Conservation (phyloP, 371 early-diverging fungal species). For the Mucor mucedo region DNA sequence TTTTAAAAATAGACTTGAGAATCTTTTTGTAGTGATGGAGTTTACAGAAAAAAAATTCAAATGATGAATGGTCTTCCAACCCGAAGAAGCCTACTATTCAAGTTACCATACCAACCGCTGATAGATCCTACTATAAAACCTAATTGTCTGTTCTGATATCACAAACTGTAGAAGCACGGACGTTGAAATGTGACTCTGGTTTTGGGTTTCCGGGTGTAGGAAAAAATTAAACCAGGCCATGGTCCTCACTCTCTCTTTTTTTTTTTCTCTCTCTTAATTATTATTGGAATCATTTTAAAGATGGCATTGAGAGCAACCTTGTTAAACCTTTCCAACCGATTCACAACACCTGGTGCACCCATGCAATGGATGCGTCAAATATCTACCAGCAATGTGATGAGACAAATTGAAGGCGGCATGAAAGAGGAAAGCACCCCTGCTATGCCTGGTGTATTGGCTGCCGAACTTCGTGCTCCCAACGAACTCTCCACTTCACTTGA, state of each 20-base stretch:
- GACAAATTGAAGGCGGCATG: conserved; percentile 13
- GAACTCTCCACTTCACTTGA: conserved; percentile 41
- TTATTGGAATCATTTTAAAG: background rate
- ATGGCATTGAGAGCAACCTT: conserved; percentile 18
- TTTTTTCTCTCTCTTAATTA: no score
- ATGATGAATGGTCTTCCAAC: no score
- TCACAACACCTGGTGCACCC: conserved; percentile 19
- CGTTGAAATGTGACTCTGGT: no score
- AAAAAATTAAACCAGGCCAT: conserved; percentile 10
- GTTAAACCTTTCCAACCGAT: conserved; percentile 11
- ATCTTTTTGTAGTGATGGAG: no score
- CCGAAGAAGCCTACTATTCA: no score
- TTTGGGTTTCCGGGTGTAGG: background rate
- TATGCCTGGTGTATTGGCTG: conserved; percentile 30
- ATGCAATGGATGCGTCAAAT: conserved; percentile 33
- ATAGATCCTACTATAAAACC: no score
- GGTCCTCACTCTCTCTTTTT: background rate
- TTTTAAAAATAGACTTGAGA: no score
- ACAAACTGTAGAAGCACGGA: no score
- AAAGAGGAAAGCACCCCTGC: conserved; percentile 17
- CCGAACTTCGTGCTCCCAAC: conserved; percentile 26
- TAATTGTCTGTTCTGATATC: no score
- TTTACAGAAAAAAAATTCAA: no score
- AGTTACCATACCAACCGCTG: no score
- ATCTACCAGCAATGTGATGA: conserved; percentile 16